Evolutionary conservation across 2,329 filamentous ascomycete genomes (phyloP), one percentile per base, ranked within the genome.

Genomic region (Colletotrichum nymphaeae): DNA sequence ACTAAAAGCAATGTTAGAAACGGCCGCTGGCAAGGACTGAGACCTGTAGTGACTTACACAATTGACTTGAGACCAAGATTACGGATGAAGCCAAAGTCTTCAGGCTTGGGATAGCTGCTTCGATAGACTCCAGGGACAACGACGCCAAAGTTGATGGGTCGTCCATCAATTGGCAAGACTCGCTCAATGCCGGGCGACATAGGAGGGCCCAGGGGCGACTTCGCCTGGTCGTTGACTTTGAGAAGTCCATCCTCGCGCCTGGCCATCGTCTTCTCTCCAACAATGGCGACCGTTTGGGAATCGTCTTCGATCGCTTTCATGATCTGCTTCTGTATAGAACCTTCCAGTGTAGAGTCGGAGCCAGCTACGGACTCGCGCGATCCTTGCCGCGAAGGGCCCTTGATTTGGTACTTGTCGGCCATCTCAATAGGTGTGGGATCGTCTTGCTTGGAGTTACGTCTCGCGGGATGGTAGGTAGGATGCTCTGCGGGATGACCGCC

Each of bases 81-180:
- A 77, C 88, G 85, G 67, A 98, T 84, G 78, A 93, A 96, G 4
- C 86, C 86, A 75, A 93, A 93, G 78, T 97, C 93, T 69, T 92
- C 88, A 5, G 88, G 82, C 74, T 91, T 86, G 3, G 95, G 95
- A 79, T 95, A 98, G 76, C 93, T 93, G 82, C 94, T 96, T 65
- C 95, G 90, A 80, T 94, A 98, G 32, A 98, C 87, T 9, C 93
- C 92, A 7, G 91, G 89, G 24, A 92, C 84, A 24, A 98, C 93
- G 32, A 91, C 84, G 22, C 93, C 94, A 82, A 96, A 98, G 80
- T 98, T 98, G 76, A 84, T 78, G 1, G 94, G 93, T 6, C 82
- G 78, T 14, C 81, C 80, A 49, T 75, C 72, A 32, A 68, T 69
- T 24, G 73, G 71, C 24, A 74, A 22, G 30, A 74, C 37, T 70